phyloP scores from a whole-genome alignment of 495 filamentous ascomycete genomes.

The Evansstolkia leycettana region DNA sequence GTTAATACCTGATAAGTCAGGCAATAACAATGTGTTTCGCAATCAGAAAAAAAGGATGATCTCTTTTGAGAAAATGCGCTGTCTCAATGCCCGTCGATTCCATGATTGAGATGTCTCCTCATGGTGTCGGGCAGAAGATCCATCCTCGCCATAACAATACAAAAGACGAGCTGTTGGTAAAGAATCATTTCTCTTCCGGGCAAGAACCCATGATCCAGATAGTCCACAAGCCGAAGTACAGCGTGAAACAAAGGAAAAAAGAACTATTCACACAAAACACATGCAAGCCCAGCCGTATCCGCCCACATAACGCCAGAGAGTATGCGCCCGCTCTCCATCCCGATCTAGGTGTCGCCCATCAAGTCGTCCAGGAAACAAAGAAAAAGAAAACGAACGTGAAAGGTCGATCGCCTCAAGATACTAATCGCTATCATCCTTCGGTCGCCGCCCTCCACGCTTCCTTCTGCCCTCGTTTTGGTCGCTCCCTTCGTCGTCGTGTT shows the following conservation, averaged over 20 bases:
- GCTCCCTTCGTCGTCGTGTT: conserved; percentile 40
- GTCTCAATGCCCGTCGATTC: too few relatives aligned
- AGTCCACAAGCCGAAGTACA: too few relatives aligned
- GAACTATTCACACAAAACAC: conserved; percentile 20
- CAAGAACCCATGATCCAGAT: conserved; percentile 2
- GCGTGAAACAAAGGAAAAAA: conserved; percentile 4
- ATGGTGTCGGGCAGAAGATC: too few relatives aligned
- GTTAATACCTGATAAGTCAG: too few relatives aligned
- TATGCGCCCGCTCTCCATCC: conserved; percentile 21
- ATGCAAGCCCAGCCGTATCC: conserved; percentile 12
- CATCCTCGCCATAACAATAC: too few relatives aligned
- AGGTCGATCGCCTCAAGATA: conserved; percentile 1
- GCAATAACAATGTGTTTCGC: too few relatives aligned
- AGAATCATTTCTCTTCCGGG: not conserved
- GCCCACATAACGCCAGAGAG: conserved; percentile 15
- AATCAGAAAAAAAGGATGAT: too few relatives aligned
- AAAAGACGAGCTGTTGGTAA: not conserved
- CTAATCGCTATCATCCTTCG: conserved; percentile 38
- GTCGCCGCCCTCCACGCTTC: conserved; percentile 30
- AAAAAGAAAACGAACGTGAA: conserved; percentile 3
- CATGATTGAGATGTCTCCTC: too few relatives aligned
- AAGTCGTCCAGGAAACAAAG: conserved; percentile 5
- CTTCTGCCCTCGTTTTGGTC: conserved; percentile 38
- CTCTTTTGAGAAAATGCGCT: too few relatives aligned
- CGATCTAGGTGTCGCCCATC: conserved; percentile 22